Evolutionary conservation across 352 stramenopile genomes (phyloP).

Genomic region (Albugo laibachii): DNA sequence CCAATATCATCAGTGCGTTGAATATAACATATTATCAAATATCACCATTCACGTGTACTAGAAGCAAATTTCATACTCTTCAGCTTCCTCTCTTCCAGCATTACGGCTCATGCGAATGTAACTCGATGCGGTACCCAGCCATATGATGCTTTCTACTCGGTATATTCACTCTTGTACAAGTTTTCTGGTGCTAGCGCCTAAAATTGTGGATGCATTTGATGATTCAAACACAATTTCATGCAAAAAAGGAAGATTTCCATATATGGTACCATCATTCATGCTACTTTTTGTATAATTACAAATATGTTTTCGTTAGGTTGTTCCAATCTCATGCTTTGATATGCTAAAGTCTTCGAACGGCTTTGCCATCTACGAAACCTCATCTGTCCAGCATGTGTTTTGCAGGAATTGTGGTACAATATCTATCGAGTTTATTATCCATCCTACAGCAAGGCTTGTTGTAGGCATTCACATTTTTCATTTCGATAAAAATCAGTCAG

Average conservation of each 20-base stretch:
- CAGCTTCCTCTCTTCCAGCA: slow-evolving; percentile 61
- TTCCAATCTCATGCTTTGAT: slow-evolving; percentile 57
- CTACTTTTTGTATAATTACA: background rate
- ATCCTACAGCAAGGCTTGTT: background rate
- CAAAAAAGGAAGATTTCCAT: slow-evolving; percentile 66
- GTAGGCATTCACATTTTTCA: slow-evolving; percentile 71
- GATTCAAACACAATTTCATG: slow-evolving; percentile 65
- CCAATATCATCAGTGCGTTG: background rate
- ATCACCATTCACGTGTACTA: slow-evolving; percentile 3
- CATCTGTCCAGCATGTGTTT: slow-evolving; percentile 53
- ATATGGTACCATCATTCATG: slow-evolving; percentile 20
- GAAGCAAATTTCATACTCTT: slow-evolving; percentile 53
- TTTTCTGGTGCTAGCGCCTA: slow-evolving; percentile 53
- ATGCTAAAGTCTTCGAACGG: slow-evolving; percentile 36
- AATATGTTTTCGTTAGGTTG: slow-evolving; percentile 15
- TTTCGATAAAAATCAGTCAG: slow-evolving; percentile 47
- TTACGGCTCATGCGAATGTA: slow-evolving; percentile 45
- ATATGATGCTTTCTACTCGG: background rate
- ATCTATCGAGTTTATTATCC: background rate
- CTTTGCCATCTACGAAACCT: slow-evolving; percentile 54
- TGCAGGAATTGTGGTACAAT: slow-evolving; percentile 50
- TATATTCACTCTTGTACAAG: slow-evolving; percentile 9
- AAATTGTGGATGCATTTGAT: slow-evolving; percentile 59
- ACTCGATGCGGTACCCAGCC: slow-evolving; percentile 22
- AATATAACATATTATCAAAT: background rate